Evolutionary conservation across 176 grass and related monocot species (phyloP).

Genomic region (maize (Zea mays)): DNA sequence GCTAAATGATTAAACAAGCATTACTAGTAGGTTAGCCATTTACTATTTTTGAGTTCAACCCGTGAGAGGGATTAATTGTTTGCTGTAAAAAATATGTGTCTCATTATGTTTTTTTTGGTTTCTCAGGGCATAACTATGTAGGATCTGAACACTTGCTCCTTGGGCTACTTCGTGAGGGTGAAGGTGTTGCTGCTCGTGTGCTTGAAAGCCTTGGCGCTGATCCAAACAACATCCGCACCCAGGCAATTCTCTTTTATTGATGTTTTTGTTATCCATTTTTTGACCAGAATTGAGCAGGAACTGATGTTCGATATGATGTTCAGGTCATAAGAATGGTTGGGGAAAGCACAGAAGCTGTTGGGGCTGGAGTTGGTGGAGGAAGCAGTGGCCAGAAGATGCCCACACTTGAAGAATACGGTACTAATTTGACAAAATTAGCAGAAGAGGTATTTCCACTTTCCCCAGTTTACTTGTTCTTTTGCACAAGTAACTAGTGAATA

Average conservation of each 20-base stretch:
- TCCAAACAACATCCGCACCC: slow-evolving; percentile 86
- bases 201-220: slow-evolving; percentile 95
- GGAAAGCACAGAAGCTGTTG: slow-evolving; percentile 89
- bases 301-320: slow-evolving; percentile 25
- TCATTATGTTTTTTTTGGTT: slow-evolving; percentile 37
- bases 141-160: slow-evolving; percentile 94
- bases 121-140: slow-evolving; percentile 90
- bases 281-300: neutral
- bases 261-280: slow-evolving; percentile 12
- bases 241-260: slow-evolving; percentile 47
- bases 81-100: slow-evolving; percentile 3
- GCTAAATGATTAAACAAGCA: neutral
- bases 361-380: slow-evolving; percentile 90
- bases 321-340: slow-evolving; percentile 99
- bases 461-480: neutral
- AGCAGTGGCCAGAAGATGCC: slow-evolving; percentile 96
- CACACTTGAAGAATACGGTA: slow-evolving; percentile 97
- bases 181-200: slow-evolving; percentile 87
- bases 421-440: slow-evolving; percentile 96
- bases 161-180: slow-evolving; percentile 87
- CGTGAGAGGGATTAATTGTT: neutral
- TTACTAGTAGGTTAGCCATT: neutral
- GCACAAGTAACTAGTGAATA: neutral
- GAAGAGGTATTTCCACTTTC: slow-evolving; percentile 69
- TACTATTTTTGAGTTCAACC: neutral